These are phyloP conservation scores for Cryphonectria radicalis DNA, from an alignment of 2,329 filamentous ascomycete species.

Conservation along the genomic window DNA sequence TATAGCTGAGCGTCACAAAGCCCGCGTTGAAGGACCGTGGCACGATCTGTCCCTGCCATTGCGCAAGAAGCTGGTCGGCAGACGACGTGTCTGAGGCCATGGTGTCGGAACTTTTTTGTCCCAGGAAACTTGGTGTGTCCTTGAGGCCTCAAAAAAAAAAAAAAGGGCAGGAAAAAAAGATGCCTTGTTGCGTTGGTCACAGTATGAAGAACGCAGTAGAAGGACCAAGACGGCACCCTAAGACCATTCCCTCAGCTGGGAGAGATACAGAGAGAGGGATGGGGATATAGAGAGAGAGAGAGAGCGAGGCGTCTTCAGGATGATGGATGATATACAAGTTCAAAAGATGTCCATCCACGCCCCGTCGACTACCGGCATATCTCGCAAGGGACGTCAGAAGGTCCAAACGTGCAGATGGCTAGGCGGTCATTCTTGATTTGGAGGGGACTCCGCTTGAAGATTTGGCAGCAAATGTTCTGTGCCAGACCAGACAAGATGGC, in stretches of 20 bases:
- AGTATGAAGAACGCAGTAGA: not conserved
- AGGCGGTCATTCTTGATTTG: slow-evolving; percentile 11
- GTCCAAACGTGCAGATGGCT: slow-evolving; percentile 21
- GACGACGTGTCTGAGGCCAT: slow-evolving; percentile 19
- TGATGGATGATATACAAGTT: slow-evolving; percentile 8
- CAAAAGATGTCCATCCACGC: not conserved
- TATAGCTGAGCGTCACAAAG: slow-evolving; percentile 73
- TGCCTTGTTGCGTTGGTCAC: not conserved
- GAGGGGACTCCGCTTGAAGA: slow-evolving; percentile 13
- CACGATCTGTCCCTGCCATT: slow-evolving; percentile 51
- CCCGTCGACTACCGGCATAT: not conserved
- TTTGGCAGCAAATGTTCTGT: not conserved
- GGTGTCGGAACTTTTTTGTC: not conserved
- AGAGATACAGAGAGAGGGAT: not conserved
- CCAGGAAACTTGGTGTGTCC: not conserved
- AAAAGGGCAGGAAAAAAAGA: too few species aligned
- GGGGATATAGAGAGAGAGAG: not conserved
- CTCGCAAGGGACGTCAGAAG: not conserved
- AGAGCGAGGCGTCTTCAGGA: not conserved
- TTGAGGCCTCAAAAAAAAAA: too few species aligned
- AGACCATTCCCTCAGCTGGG: not conserved
- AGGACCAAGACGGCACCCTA: not conserved
- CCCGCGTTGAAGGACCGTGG: slow-evolving; percentile 58
- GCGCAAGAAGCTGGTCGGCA: slow-evolving; percentile 37
- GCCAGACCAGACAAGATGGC: slow-evolving; percentile 7